These are phyloP conservation scores for Coniferiporia sulphurascens DNA, from an alignment of 1,284 basidiomycete genomes.

Conservation along the genomic window DNA sequence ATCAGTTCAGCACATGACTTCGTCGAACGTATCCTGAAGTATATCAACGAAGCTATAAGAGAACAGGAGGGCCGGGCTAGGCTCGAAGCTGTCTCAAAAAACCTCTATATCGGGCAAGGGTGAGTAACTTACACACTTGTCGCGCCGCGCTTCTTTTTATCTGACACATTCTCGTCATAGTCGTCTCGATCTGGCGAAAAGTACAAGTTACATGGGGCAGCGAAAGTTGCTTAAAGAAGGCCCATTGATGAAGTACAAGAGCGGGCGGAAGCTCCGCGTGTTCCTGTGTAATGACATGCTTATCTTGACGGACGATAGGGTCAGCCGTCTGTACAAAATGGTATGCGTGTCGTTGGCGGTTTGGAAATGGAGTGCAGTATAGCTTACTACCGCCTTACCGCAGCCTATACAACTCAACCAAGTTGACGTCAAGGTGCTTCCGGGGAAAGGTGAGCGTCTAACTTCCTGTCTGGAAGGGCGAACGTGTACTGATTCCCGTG, in stretches of 20 bases:
- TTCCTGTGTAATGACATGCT: constrained; percentile 80
- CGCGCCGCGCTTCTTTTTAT: background rate
- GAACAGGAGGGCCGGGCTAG: constrained; percentile 78
- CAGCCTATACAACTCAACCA: constrained; percentile 72
- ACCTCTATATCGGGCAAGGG: constrained; percentile 86
- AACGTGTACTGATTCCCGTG: constrained; percentile 6
- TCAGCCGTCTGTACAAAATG: constrained; percentile 74
- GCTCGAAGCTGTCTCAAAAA: constrained; percentile 66
- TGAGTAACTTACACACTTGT: constrained; percentile 30
- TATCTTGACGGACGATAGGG: constrained; percentile 67
- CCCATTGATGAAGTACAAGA: constrained; percentile 74
- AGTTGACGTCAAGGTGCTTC: constrained; percentile 50
- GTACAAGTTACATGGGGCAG: constrained; percentile 75
- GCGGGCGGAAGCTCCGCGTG: constrained; percentile 71
- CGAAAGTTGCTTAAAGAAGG: constrained; percentile 81
- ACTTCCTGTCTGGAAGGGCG: background rate
- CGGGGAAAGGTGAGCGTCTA: constrained; percentile 38
- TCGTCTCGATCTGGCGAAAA: constrained; percentile 84
- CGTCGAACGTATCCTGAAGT: constrained; percentile 69
- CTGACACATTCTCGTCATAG: constrained; percentile 32
- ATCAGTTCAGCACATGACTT: constrained; percentile 56
- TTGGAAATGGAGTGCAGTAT: background rate
- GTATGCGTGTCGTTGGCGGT: constrained; percentile 36
- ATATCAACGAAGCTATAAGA: constrained; percentile 88
- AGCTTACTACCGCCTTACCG: background rate